A percentile compares a stretch with the other conserved stretches of the same genome.
These are phyloP conservation scores for Pyrus hybrid DNA, from an alignment of 331 rosid species.

Conservation along the genomic window DNA sequence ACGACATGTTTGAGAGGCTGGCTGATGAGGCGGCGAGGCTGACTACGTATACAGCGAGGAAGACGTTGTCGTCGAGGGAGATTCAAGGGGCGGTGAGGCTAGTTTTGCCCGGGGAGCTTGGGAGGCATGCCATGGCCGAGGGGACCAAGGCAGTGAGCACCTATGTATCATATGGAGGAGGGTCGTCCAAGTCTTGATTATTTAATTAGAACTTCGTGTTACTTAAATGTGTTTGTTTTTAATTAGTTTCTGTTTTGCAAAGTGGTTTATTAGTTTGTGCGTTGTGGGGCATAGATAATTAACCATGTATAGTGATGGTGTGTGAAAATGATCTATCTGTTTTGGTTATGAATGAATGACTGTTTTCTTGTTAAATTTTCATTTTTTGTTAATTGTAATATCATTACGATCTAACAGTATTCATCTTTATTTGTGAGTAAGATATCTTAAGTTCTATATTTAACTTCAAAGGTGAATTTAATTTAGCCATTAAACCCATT, in stretches of 20 bases:
- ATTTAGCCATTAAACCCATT: too few relatives aligned
- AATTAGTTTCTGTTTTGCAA: neutral
- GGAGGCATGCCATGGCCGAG: slow-evolving; percentile 67
- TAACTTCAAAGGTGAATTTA: too few relatives aligned
- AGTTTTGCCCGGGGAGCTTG: slow-evolving; percentile 61
- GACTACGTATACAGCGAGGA: slow-evolving; percentile 21
- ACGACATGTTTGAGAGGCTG: slow-evolving; percentile 69
- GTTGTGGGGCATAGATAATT: neutral
- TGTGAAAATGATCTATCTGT: neutral
- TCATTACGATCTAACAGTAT: too few relatives aligned
- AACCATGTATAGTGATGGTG: neutral
- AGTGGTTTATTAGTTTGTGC: neutral
- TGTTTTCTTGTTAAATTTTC: neutral
- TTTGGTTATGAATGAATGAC: neutral
- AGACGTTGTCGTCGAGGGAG: slow-evolving; percentile 48
- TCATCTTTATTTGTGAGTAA: too few relatives aligned
- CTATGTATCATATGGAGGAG: slow-evolving; percentile 15
- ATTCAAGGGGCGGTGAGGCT: slow-evolving; percentile 64
- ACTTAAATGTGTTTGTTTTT: neutral
- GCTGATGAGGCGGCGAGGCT: slow-evolving; percentile 48
- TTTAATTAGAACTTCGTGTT: neutral
- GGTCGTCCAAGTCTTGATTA: neutral
- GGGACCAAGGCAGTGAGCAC: slow-evolving; percentile 51
- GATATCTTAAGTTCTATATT: too few relatives aligned
- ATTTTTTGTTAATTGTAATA: neutral